phyloP scores from a whole-genome alignment of 257 asterid species.

The Henckelia pumila region DNA sequence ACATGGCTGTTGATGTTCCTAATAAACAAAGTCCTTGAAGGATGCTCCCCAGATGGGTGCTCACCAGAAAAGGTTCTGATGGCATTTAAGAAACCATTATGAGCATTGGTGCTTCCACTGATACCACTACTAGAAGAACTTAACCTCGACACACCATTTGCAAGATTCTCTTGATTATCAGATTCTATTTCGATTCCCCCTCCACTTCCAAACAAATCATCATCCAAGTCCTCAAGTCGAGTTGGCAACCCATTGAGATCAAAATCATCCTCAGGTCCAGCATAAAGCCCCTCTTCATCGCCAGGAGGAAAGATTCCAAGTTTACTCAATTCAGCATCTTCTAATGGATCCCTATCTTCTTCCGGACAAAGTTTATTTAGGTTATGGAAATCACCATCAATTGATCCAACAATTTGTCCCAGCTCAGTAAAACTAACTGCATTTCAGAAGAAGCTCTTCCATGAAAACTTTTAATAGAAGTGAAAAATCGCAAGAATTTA shows the following conservation, averaged over 20 bases:
- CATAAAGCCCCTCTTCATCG: slow-evolving; percentile 83
- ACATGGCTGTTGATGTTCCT: slow-evolving; percentile 93
- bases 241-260: slow-evolving; percentile 83
- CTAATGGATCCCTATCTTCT: slow-evolving; percentile 49
- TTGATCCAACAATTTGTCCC: slow-evolving; percentile 34
- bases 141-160: slow-evolving; percentile 50
- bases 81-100: slow-evolving; percentile 52
- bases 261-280: slow-evolving; percentile 82
- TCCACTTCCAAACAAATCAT: slow-evolving; percentile 92
- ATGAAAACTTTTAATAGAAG: slow-evolving; percentile 8
- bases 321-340: slow-evolving; percentile 42
- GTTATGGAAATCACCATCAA: slow-evolving; percentile 55
- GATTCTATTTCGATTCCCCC: slow-evolving; percentile 86
- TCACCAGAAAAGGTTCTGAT: slow-evolving; percentile 70
- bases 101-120: slow-evolving; percentile 50
- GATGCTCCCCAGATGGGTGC: slow-evolving; percentile 97
- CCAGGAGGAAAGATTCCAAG: slow-evolving; percentile 70
- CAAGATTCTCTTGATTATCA: slow-evolving; percentile 49
- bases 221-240: slow-evolving; percentile 88
- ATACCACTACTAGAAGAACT: slow-evolving; percentile 45
- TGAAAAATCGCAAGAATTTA: slow-evolving; percentile 8
- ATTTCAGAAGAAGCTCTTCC: slow-evolving; percentile 1
- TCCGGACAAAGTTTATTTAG: slow-evolving; percentile 36
- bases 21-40: slow-evolving; percentile 90
- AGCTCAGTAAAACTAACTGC: slow-evolving; percentile 61